Percentiles rank a stretch among this genome's conserved stretches.
Conservation (phyloP, 2,329 filamentous ascomycete genomes). For the Fusarium humuli region DNA sequence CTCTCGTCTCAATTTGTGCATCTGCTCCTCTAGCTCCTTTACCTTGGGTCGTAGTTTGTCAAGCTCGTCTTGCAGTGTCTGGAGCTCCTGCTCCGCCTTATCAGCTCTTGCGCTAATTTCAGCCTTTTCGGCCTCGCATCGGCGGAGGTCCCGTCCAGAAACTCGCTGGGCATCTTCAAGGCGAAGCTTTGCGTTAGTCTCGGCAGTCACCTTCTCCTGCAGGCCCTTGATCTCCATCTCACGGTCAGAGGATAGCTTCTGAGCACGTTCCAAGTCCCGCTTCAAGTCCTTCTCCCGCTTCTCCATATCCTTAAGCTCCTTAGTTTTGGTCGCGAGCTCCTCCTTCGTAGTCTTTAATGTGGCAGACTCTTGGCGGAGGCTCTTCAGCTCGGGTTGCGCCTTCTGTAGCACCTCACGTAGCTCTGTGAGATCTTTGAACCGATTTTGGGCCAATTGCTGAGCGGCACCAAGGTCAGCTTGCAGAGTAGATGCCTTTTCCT, state of each 20-base stretch:
- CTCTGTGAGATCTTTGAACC: constrained; percentile 89
- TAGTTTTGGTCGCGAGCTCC: constrained; percentile 70
- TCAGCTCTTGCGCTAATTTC: constrained; percentile 81
- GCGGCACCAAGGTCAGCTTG: constrained; percentile 88
- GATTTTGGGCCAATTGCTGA: constrained; percentile 84
- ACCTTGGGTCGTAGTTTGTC: constrained; percentile 71
- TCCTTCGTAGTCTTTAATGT: constrained; percentile 80
- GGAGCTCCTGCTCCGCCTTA: constrained; percentile 76
- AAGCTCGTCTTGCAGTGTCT: constrained; percentile 78
- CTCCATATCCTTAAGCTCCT: constrained; percentile 80
- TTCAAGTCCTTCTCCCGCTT: constrained; percentile 84
- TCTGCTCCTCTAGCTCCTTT: constrained; percentile 78
- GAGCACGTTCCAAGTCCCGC: constrained; percentile 76
- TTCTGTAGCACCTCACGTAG: constrained; percentile 84
- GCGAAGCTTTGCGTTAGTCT: constrained; percentile 76
- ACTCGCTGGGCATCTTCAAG: constrained; percentile 83
- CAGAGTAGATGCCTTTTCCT: constrained; percentile 74
- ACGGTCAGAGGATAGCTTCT: constrained; percentile 77
- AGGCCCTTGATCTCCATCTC: constrained; percentile 82
- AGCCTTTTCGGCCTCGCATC: constrained; percentile 81
- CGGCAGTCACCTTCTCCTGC: constrained; percentile 81
- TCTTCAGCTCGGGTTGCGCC: constrained; percentile 85
- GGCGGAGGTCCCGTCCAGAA: constrained; percentile 80
- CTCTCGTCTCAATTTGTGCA: constrained; percentile 75
- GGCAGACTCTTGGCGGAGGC: constrained; percentile 79